Percentiles rank a stretch among this genome's conserved stretches.
Evolutionary conservation across 1,284 basidiomycete species (phyloP).

Genomic region (Malassezia nana): DNA sequence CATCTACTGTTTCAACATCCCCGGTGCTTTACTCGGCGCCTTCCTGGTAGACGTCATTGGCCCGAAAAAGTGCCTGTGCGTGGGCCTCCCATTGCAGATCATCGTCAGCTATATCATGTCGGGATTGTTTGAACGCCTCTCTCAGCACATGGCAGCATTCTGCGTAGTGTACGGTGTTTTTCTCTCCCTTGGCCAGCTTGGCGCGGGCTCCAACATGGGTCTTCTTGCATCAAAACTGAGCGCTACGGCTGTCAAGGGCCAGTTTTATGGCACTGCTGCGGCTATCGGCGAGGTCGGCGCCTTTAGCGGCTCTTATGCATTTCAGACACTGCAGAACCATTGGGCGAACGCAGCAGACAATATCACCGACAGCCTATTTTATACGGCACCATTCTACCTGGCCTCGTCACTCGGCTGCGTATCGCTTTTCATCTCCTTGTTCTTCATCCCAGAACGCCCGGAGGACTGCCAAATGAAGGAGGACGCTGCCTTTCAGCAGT

Average conservation of each 20-base stretch:
- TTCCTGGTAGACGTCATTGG: conserved; percentile 55
- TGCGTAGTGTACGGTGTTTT: conserved; percentile 77
- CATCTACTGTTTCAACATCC: conserved; percentile 50
- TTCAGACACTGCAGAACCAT: conserved; percentile 5
- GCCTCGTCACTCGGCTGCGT: conserved; percentile 61
- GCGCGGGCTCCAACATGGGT: conserved; percentile 39
- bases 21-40: conserved; percentile 65
- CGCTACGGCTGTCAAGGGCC: conserved; percentile 29
- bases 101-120: conserved; percentile 55
- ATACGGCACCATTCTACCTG: conserved; percentile 47
- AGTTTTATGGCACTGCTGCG: conserved; percentile 52
- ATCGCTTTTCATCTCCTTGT: conserved; percentile 64
- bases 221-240: conserved; percentile 28
- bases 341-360: background rate
- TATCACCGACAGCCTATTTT: conserved; percentile 21
- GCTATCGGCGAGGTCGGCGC: conserved; percentile 64
- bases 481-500: conserved; percentile 56
- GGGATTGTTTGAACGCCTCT: conserved; percentile 30
- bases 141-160: conserved; percentile 20
- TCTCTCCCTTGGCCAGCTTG: conserved; percentile 72
- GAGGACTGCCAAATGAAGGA: conserved; percentile 70
- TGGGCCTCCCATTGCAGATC: conserved; percentile 32
- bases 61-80: conserved; percentile 39
- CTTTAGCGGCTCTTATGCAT: conserved; percentile 36
- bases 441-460: conserved; percentile 66